Evolutionary conservation across 371 early-diverging fungal genomes (phyloP).

Genomic region (Mucor piriformis): DNA sequence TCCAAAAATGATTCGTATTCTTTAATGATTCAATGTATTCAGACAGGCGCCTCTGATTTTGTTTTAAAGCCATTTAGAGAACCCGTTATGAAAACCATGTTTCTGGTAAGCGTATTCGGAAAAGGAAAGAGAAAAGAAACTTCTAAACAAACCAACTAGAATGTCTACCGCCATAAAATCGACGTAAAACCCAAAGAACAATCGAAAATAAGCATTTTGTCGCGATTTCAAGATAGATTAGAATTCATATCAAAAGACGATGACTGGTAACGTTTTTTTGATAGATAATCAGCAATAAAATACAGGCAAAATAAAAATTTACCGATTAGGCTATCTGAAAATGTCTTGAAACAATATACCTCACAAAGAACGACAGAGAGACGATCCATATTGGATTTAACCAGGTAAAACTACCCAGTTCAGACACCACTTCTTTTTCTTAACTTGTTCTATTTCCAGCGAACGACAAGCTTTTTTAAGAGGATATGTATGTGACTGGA

Average conservation of each 20-base stretch:
- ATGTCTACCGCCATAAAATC: background rate
- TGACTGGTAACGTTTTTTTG: too few relatives aligned
- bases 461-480: conserved; percentile 45
- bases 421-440: background rate
- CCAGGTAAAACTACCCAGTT: conserved; percentile 1
- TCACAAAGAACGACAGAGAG: conserved; percentile 19
- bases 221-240: conserved; percentile 27
- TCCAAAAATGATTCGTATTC: conserved; percentile 35
- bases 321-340: conserved; percentile 31
- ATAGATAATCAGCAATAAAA: too few relatives aligned
- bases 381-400: conserved; percentile 9
- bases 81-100: conserved; percentile 52
- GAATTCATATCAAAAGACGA: conserved; percentile 12
- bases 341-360: conserved; percentile 34
- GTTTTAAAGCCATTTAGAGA: conserved; percentile 54
- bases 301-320: too few relatives aligned
- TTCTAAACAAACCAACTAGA: background rate
- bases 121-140: background rate
- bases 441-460: too few relatives aligned
- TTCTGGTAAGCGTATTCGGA: conserved; percentile 43
- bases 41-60: conserved; percentile 57
- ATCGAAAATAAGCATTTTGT: background rate
- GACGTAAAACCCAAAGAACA: background rate
- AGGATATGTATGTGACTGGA: conserved; percentile 57
- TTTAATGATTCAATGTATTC: conserved; percentile 46